These are phyloP conservation scores for Penicillium sp. DNA, from an alignment of 2,329 filamentous ascomycete species.

Conservation along the genomic window DNA sequence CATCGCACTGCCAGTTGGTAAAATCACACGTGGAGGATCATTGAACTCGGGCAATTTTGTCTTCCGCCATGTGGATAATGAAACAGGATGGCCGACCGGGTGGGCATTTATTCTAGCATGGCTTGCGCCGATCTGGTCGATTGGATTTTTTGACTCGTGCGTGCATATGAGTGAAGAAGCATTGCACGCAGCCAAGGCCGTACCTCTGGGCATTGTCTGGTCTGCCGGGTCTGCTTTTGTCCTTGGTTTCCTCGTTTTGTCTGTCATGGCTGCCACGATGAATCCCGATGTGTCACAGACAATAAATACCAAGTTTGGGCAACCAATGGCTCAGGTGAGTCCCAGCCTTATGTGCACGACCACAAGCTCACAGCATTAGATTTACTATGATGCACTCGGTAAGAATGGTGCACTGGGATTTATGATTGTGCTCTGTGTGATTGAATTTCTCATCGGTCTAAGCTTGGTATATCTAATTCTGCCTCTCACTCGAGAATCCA, in stretches of 20 bases:
- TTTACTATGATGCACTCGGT: constrained; percentile 57
- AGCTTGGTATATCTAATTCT: constrained; percentile 39
- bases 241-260: constrained; percentile 54
- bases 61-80: constrained; percentile 52
- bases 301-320: constrained; percentile 49
- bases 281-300: constrained; percentile 45
- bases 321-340: constrained; percentile 51
- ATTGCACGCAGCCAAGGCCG: constrained; percentile 54
- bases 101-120: constrained; percentile 58
- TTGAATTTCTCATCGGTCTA: constrained; percentile 58
- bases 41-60: constrained; percentile 46
- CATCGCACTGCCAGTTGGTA: constrained; percentile 52
- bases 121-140: constrained; percentile 58
- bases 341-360: no score
- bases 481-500: no score
- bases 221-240: constrained; percentile 38
- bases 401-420: constrained; percentile 55
- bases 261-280: constrained; percentile 56
- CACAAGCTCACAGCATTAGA: constrained; percentile 30
- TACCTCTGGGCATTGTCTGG: constrained; percentile 49
- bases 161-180: constrained; percentile 59
- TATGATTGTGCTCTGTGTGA: constrained; percentile 55
- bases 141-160: constrained; percentile 51
- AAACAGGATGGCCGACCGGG: constrained; percentile 53
- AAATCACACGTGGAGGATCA: constrained; percentile 23